phyloP scores from a whole-genome alignment of 805 yeast genomes.

The Candida michaelii region DNA sequence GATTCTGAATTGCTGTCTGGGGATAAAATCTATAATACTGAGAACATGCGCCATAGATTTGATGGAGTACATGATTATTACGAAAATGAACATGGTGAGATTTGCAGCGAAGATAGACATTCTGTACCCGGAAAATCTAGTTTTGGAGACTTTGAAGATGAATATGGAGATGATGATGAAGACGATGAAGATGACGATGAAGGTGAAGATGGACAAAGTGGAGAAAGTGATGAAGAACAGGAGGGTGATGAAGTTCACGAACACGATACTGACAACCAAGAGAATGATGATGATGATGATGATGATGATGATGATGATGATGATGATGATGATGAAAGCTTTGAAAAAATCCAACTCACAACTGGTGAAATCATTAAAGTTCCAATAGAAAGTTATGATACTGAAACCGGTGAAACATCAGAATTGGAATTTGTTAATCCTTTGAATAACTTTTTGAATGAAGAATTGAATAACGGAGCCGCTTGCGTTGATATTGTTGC shows the following conservation, averaged over 20 bases:
- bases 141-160: no score
- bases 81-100: no score
- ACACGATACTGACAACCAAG: neutral
- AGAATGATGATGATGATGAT: conserved; percentile 11
- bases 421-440: neutral
- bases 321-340: no score
- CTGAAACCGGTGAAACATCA: conserved; percentile 3
- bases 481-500: conserved; percentile 72
- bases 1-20: no score
- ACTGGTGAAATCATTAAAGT: neutral
- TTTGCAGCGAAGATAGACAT: no score
- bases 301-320: neutral
- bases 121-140: no score
- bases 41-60: no score
- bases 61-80: no score
- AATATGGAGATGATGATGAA: neutral
- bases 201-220: conserved; percentile 21
- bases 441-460: conserved; percentile 20
- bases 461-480: conserved; percentile 32
- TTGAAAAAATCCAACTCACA: conserved; percentile 19
- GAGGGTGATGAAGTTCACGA: conserved; percentile 20
- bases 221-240: conserved; percentile 15
- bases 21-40: no score
- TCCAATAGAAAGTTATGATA: conserved; percentile 15
- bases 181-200: neutral